Base-by-base conservation (phyloP, 768 basidiomycete species). In the Lactifluus pinguis region DNA sequence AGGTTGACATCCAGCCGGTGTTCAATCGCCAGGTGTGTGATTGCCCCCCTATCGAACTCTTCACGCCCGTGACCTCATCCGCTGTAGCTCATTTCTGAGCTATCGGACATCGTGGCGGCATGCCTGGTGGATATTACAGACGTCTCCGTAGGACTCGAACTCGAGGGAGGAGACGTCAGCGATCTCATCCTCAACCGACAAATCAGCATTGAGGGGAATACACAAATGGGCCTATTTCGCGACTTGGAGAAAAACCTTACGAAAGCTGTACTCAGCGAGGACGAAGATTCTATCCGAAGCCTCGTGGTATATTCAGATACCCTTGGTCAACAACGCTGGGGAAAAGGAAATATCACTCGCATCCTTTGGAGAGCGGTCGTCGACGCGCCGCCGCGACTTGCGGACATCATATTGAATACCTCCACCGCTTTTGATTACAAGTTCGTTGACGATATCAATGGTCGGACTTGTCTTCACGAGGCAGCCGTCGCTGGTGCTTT, bases 1-100 rank as follows among this genome's bases (percentile, higher is more conserved):
- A 98, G 71, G 95, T 99, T 2, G 97, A 99, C 66, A 90, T 98
- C n/a, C 97, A 98, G 68, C 97, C 95, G 0, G 93, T 95, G 47
- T 98, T 98, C 75, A 95, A 98, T 70, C 79, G 95, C 74, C 92
- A 95, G 77, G 91, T 89, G 58, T 56, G 80, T 70, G n/a, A 38
- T 53, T 17, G 7, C 17, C 49, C 30, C 8, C 15, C 25, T 8
- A 8, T 19, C 5, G 6, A 13, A 21, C 11, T 11, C 15, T 25
- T 49, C 21, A 6, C 21, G 7, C 47, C 55, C 41, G 62, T 11
- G 25, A 42, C 42, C 1, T 15, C 6, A 13, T 17, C 8, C 38
- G 38, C 64, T 44, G 45, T 60, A 95, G 86, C 88, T 98, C 69
- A 94, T 99, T 57, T 90, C 95, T 57, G 93, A 97, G 71, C 79